Conservation (phyloP, 192 early-diverging fungal species). For the Entophlyctis helioformis region DNA sequence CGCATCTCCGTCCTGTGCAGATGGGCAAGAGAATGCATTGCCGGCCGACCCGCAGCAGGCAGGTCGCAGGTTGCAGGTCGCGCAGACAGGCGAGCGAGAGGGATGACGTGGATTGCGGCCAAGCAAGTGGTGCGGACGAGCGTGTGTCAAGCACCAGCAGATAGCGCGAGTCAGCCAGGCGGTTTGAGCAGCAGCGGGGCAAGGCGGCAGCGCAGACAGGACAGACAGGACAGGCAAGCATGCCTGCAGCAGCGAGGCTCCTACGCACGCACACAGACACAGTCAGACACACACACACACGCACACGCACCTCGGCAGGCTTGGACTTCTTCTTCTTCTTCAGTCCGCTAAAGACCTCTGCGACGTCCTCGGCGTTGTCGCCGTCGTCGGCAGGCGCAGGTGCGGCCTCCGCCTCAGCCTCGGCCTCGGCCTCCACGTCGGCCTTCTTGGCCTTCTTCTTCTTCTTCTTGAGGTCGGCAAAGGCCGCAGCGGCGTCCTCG, state of each 20-base stretch:
- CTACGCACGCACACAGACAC: too few relatives aligned
- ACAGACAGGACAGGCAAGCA: too few relatives aligned
- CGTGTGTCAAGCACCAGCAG: too few relatives aligned
- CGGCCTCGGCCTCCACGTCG: conserved; percentile 6
- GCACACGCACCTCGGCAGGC: too few relatives aligned
- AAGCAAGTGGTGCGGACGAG: too few relatives aligned
- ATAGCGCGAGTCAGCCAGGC: too few relatives aligned
- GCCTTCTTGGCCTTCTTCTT: conserved; percentile 63
- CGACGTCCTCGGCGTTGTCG: background rate
- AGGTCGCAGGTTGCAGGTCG: conserved; percentile 1
- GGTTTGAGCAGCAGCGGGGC: too few relatives aligned
- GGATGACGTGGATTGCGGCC: too few relatives aligned
- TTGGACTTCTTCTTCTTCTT: conserved; percentile 79
- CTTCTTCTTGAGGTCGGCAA: conserved; percentile 80
- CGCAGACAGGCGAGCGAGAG: too few relatives aligned
- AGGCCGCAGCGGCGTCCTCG: conserved; percentile 30
- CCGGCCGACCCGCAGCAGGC: background rate
- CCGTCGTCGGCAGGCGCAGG: background rate
- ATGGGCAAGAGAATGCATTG: background rate
- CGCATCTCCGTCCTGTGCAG: conserved; percentile 1
- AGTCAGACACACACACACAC: too few relatives aligned
- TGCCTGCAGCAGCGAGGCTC: too few relatives aligned
- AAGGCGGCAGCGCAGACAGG: too few relatives aligned
- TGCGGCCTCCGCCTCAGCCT: background rate
- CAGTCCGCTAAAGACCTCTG: conserved; percentile 57